phyloP scores from a whole-genome alignment of 148 eudicot genomes.

The Arbutus unedo region DNA sequence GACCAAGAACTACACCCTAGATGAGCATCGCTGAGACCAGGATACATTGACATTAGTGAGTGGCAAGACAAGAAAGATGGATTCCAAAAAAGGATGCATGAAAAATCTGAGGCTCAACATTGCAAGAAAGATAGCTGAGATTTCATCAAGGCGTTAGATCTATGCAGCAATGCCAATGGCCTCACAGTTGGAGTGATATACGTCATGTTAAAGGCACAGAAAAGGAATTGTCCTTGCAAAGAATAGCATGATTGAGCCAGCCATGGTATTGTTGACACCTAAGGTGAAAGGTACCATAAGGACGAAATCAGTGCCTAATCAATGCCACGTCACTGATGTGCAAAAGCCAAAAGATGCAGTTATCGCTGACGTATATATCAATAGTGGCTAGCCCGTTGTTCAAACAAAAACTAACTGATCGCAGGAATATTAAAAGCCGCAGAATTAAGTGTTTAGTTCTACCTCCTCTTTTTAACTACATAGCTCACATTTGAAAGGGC shows the following conservation, averaged over 20 bases:
- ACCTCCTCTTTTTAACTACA: neutral
- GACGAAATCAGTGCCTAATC: neutral
- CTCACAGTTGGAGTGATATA: neutral
- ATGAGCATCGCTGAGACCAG: neutral
- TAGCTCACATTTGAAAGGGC: neutral
- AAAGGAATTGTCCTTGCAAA: neutral
- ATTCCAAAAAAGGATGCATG: neutral
- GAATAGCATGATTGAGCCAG: neutral
- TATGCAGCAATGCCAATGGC: neutral
- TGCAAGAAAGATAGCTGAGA: neutral
- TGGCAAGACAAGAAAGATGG: neutral
- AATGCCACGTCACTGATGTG: neutral
- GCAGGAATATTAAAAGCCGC: neutral
- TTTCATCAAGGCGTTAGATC: neutral
- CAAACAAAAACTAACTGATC: neutral
- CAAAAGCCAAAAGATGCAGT: slow-evolving; percentile 1
- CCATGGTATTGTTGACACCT: neutral
- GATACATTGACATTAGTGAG: neutral
- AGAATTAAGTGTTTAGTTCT: neutral
- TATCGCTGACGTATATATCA: neutral
- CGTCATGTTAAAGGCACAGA: neutral
- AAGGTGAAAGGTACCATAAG: neutral
- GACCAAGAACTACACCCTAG: neutral
- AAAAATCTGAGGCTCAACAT: neutral
- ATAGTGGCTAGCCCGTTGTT: neutral